A percentile compares a stretch with the other conserved stretches of the same genome.
These are phyloP conservation scores for Grifola frondosa DNA, from an alignment of 1,284 basidiomycete genomes.

Conservation along the genomic window DNA sequence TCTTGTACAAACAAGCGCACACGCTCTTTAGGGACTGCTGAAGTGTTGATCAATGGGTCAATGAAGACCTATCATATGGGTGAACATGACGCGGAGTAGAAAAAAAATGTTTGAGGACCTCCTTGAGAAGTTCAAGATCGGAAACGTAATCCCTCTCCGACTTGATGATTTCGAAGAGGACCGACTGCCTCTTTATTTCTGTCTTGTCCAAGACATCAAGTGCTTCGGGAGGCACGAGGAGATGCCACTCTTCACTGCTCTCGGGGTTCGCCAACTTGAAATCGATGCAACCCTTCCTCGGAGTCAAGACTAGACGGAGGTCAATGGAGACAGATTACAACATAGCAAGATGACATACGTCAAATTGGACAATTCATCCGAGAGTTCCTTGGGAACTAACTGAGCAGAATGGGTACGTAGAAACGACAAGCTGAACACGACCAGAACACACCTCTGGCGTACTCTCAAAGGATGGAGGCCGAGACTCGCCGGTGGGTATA, in stretches of 20 bases:
- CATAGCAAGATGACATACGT: constrained; percentile 44
- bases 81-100: constrained; percentile 6
- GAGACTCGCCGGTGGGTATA: constrained; percentile 22
- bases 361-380: constrained; percentile 50
- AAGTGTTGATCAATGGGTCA: constrained; percentile 51
- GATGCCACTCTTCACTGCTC: constrained; percentile 77
- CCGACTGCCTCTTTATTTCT: constrained; percentile 78
- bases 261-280: constrained; percentile 60
- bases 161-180: constrained; percentile 81
- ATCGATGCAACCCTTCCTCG: constrained; percentile 62
- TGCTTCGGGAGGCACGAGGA: constrained; percentile 66
- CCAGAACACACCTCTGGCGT: constrained; percentile 30
- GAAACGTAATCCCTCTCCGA: constrained; percentile 78
- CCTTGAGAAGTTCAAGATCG: constrained; percentile 66
- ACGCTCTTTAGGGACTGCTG: constrained; percentile 52
- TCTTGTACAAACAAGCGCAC: constrained; percentile 62
- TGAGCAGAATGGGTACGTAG: constrained; percentile 14
- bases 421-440: background rate
- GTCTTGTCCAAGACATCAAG: constrained; percentile 64
- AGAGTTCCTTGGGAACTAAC: constrained; percentile 32
- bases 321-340: constrained; percentile 19
- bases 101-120: constrained; percentile 42
- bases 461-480: constrained; percentile 30
- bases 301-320: constrained; percentile 45
- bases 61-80: constrained; percentile 58